These are phyloP conservation scores for Mycocentrospora acerina DNA, from an alignment of 2,329 filamentous ascomycete genomes.

Conservation along the genomic window DNA sequence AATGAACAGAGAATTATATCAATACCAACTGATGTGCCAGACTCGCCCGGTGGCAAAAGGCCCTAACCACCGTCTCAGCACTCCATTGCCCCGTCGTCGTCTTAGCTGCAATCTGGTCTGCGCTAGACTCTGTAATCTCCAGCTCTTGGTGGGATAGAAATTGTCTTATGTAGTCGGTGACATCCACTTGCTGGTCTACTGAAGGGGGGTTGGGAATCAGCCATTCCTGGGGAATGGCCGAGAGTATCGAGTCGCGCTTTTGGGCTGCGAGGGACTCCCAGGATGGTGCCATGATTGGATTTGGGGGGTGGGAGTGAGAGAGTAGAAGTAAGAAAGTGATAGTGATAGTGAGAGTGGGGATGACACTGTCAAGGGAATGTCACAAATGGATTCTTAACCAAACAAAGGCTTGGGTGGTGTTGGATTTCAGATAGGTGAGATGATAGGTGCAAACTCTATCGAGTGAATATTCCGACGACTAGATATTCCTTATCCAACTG, in stretches of 20 bases:
- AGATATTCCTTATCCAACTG: too few relatives aligned
- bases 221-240: slow-evolving; percentile 61
- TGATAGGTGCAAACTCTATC: too few relatives aligned
- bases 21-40: slow-evolving; percentile 53
- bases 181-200: slow-evolving; percentile 52
- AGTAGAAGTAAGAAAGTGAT: background rate
- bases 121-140: slow-evolving; percentile 63
- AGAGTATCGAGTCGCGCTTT: slow-evolving; percentile 57
- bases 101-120: slow-evolving; percentile 57
- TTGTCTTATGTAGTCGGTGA: slow-evolving; percentile 55
- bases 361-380: too few relatives aligned
- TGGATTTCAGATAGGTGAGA: too few relatives aligned
- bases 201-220: slow-evolving; percentile 51
- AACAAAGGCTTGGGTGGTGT: too few relatives aligned
- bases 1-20: too few relatives aligned
- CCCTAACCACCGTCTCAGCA: slow-evolving; percentile 56
- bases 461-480: too few relatives aligned
- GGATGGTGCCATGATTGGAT: slow-evolving; percentile 25
- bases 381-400: too few relatives aligned
- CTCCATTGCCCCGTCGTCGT: slow-evolving; percentile 58
- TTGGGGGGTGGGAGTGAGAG: background rate
- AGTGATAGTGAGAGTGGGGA: too few relatives aligned
- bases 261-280: slow-evolving; percentile 55
- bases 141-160: slow-evolving; percentile 57
- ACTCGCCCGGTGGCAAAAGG: slow-evolving; percentile 59